Conservation (phyloP, 1,139 yeast species). For the Zygoascus sp. region DNA sequence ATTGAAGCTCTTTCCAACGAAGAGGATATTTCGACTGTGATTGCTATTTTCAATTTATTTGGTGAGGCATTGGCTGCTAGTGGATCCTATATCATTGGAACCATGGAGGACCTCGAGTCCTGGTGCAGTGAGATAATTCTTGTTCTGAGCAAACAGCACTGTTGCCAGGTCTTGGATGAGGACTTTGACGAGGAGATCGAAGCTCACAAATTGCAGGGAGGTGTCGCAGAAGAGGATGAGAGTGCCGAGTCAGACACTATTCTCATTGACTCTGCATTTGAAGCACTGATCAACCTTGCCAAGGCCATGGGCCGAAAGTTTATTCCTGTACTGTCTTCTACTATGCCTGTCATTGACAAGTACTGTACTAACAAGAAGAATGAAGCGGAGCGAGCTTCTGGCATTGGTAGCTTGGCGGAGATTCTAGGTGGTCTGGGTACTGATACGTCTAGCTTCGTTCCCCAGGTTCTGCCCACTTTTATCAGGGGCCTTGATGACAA, state of each 20-base stretch:
- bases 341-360: constrained; percentile 61
- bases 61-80: constrained; percentile 65
- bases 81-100: constrained; percentile 66
- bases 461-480: constrained; percentile 67
- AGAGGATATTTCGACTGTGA: constrained; percentile 75
- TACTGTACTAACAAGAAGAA: constrained; percentile 57
- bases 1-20: constrained; percentile 66
- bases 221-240: constrained; percentile 49
- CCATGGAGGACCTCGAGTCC: constrained; percentile 57
- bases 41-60: constrained; percentile 69
- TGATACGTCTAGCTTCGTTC: constrained; percentile 58
- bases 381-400: constrained; percentile 71
- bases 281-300: constrained; percentile 74
- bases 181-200: constrained; percentile 44
- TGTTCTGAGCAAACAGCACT: constrained; percentile 73
- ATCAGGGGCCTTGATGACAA: constrained; percentile 68
- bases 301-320: constrained; percentile 73
- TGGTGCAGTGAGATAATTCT: constrained; percentile 67
- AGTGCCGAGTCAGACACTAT: constrained; percentile 86
- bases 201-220: constrained; percentile 8
- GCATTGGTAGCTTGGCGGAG: constrained; percentile 90
- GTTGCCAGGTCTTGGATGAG: constrained; percentile 64
- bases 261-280: constrained; percentile 78
- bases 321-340: constrained; percentile 62
- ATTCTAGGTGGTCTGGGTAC: constrained; percentile 70